Percentiles rank a stretch among this genome's conserved stretches.
Evolutionary conservation across 164 flowering plant species (phyloP).

Genomic region (Hamamelis virginiana): DNA sequence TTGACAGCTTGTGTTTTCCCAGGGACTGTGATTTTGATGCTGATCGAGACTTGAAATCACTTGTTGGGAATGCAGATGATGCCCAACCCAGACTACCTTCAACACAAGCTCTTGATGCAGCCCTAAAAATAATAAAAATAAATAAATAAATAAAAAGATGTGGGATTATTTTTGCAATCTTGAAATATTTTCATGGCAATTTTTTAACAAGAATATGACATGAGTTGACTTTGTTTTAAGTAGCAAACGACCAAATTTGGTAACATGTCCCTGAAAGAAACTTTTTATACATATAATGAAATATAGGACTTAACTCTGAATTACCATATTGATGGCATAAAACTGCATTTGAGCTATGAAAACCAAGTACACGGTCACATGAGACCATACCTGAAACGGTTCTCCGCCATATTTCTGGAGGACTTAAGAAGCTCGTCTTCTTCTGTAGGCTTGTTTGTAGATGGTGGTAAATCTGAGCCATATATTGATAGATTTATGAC

Average conservation of each 20-base stretch:
- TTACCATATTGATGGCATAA: neutral
- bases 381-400: conserved; percentile 63
- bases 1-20: conserved; percentile 70
- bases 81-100: conserved; percentile 57
- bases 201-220: too few species aligned
- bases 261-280: too few species aligned
- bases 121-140: too few species aligned
- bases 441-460: conserved; percentile 15
- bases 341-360: neutral
- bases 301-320: too few species aligned
- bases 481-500: conserved; percentile 42
- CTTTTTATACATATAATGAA: too few species aligned
- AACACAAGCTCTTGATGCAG: conserved; percentile 43
- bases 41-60: conserved; percentile 46
- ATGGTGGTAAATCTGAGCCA: conserved; percentile 35
- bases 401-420: conserved; percentile 44
- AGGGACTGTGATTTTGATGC: conserved; percentile 37
- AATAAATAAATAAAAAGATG: too few species aligned
- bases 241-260: too few species aligned
- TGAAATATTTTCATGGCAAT: too few species aligned
- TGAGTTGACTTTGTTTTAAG: too few species aligned
- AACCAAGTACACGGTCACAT: neutral
- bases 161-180: neutral
- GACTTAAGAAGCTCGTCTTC: conserved; percentile 33
- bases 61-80: conserved; percentile 48